Evolutionary conservation across 2,329 filamentous ascomycete species (phyloP), one percentile per base, ranked within the genome.

Genomic region (Fusarium sambucinum): DNA sequence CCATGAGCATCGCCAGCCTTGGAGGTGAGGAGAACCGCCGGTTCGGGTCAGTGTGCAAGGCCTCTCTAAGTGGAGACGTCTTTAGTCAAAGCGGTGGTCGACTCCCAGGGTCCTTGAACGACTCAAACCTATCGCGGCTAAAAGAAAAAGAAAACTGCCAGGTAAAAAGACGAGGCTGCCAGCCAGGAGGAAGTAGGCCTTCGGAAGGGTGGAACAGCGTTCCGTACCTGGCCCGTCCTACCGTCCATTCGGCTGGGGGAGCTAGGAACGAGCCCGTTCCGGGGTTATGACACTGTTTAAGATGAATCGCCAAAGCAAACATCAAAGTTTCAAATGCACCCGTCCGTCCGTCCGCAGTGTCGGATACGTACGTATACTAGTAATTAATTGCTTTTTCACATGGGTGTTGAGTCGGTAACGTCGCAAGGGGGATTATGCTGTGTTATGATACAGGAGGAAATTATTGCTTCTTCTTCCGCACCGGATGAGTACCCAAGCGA

Each of bases 21-120:
- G 48, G 60, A 27, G 17, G 4, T 33, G 52, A 66, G 46, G 41
- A 53, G 64, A 72, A 69, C 70, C 70, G 46, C 59, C 59, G 63
- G 58, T 58, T 70, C 47, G 70, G 70, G 66, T 70, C 70, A 54
- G 68, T 66, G 62, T 48, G 33, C 48, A 45, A 50, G 41, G 45
- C 27, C 32, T 41, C 14, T 42, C 10, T 14, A 37, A 41, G 54
- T 52, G 63, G 66, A 44, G 42, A 42, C n/a, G 40, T 54, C 35
- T 10, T 38, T 38, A 25, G 46, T 48, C 41, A 47, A 53, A 33
- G 32, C 48, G 55, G 52, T 61, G 54, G 48, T 30, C 16, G 17
- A 35, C 42, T 33, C 32, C 42, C 54, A 27, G 56, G 57, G 44
- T 23, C 13, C 23, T 42, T n/a, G 41, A 33, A 47, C 44, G 46